Evolutionary conservation across 352 stramenopile species (phyloP), one percentile per base, ranked within the genome.

Genomic region (Phytophthora colocasiae): DNA sequence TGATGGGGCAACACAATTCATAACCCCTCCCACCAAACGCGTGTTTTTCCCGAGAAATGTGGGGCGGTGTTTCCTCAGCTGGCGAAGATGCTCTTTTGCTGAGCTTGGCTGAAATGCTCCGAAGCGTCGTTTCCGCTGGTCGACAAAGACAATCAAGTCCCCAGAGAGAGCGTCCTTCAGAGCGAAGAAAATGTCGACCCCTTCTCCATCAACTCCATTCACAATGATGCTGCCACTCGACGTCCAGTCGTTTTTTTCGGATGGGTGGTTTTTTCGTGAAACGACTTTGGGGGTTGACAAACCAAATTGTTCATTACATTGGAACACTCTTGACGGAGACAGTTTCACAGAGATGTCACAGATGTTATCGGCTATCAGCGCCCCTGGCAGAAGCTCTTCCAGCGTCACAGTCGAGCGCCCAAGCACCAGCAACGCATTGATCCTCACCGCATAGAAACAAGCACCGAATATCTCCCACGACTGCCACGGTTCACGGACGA

Each of bases 391-490:
- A 11, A 75, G 19, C 8, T 55, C 32, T 58, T 41, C 38, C 45
- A 75, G 53, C 36, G 53, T 69, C 3, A 80, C 58, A 15, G 63
- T 66, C 29, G 46, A 63, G 48, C 50, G n/a, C 4, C 54, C 58
- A 66, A 80, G 54, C 63, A 64, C 41, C 67, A 73, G 26, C 43
- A 71, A 64, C 26, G 61, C 65, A 61, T 73, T 71, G n/a, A 78
- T 78, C 73, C 59, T 65, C 41, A 77, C 46, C 19, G 59, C 68
- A 73, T 81, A 73, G 27, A 81, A 75, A n/a, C 56, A 77, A 66
- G 68, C 59, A 66, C 73, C 73, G 29, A 81, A 71, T 11, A 71
- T 68, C 27, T 68, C 58, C 52, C 52, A 62, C 4, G 19, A 61
- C 38, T 56, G 52, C 47, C 59, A 66, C 11, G 46, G 5, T 36